Conservation (phyloP, 1,284 basidiomycete species). For the Austropuccinia psidii region DNA sequence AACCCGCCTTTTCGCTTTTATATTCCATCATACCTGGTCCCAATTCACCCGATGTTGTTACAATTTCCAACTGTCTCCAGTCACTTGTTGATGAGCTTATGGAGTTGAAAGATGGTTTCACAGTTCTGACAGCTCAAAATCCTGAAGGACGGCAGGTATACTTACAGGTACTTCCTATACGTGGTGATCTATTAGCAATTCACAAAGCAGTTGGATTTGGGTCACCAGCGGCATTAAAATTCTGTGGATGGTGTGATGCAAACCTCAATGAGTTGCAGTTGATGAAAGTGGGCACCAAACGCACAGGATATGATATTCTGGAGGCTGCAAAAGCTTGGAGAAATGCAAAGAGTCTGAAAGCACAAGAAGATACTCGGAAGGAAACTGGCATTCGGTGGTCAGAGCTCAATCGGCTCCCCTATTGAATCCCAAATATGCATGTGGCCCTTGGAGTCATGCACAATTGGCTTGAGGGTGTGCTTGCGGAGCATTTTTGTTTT, state of each 20-base stretch:
- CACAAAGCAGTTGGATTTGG: conserved; percentile 9
- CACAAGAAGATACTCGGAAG: background rate
- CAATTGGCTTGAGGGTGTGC: conserved; percentile 23
- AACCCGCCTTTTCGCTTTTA: background rate
- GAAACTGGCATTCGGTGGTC: conserved; percentile 11
- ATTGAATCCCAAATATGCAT: background rate
- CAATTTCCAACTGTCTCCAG: background rate
- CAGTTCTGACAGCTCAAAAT: background rate
- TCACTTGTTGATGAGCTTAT: background rate
- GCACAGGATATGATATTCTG: no score
- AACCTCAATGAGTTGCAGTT: background rate
- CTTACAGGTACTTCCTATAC: background rate
- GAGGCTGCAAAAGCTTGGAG: background rate
- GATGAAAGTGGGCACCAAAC: no score
- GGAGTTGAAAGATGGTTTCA: background rate
- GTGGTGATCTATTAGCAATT: conserved; percentile 1
- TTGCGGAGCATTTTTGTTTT: background rate
- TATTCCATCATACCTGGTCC: background rate
- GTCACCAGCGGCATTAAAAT: background rate
- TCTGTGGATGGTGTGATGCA: background rate
- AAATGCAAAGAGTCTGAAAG: background rate
- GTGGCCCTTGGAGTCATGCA: conserved; percentile 18
- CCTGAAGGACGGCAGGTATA: background rate
- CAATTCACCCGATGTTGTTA: background rate
- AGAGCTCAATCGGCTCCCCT: conserved; percentile 9